phyloP scores from a whole-genome alignment of 257 asterid species.

The Nicotiana knightiana region DNA sequence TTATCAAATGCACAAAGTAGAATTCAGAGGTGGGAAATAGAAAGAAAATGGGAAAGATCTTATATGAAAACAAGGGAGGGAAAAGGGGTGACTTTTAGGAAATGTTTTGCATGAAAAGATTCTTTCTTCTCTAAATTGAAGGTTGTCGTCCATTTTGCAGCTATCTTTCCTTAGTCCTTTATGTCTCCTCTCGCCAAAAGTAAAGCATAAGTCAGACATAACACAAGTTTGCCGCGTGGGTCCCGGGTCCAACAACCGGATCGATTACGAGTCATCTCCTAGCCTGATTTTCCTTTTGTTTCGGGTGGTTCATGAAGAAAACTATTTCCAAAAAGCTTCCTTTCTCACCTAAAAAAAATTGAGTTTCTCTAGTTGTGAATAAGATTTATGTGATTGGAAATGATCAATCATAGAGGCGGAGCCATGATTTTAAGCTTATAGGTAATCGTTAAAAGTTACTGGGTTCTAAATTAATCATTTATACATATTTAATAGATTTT shows the following conservation, averaged over 20 bases:
- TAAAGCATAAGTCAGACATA: constrained; percentile 42
- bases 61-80: constrained; percentile 18
- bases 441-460: too few species aligned
- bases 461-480: too few species aligned
- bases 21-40: background rate
- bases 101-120: constrained; percentile 23
- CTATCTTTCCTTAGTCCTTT: constrained; percentile 16
- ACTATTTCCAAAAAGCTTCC: background rate
- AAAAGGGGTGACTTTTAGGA: constrained; percentile 39
- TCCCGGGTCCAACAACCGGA: too few species aligned
- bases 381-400: background rate
- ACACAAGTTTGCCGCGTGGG: too few species aligned
- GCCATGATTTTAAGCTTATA: too few species aligned
- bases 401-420: too few species aligned
- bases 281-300: too few species aligned
- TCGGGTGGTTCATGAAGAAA: background rate
- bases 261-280: too few species aligned
- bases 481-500: too few species aligned
- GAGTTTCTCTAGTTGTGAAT: background rate
- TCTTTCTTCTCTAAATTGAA: constrained; percentile 2
- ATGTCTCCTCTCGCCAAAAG: constrained; percentile 25
- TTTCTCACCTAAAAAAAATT: background rate
- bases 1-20: background rate
- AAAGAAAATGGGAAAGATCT: background rate
- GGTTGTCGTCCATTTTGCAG: constrained; percentile 3